Conservation (phyloP, 176 grass and related monocot genomes). For the Metroxylon sagu region DNA sequence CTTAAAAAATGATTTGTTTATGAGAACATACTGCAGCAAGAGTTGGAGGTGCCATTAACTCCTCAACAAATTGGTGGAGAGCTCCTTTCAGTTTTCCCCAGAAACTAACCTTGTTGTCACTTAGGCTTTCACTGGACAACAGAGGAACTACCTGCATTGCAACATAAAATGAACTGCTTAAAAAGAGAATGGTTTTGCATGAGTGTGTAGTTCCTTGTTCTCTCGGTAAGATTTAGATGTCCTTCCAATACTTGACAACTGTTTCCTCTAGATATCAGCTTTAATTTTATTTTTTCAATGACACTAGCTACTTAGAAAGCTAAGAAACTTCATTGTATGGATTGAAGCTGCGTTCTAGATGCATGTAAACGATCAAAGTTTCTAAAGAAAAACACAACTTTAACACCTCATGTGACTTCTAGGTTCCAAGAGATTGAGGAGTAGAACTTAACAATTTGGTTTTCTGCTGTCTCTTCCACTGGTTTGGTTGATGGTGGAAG, state of each 20-base stretch:
- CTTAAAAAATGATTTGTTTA: background rate
- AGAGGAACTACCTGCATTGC: conserved; percentile 49
- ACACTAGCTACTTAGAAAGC: too few species aligned
- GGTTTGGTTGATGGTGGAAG: conserved; percentile 28
- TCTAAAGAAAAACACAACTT: too few species aligned
- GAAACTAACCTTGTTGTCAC: conserved; percentile 27
- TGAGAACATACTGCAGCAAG: conserved; percentile 45
- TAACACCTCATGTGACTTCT: background rate
- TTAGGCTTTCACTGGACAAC: conserved; percentile 27
- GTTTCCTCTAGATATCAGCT: too few species aligned
- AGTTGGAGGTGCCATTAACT: conserved; percentile 72
- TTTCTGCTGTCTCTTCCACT: conserved; percentile 23
- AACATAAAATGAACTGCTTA: conserved; percentile 10
- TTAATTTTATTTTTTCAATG: too few species aligned
- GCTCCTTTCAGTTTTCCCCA: conserved; percentile 44
- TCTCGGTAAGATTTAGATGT: background rate
- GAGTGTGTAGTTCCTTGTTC: background rate
- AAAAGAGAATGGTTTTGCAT: background rate
- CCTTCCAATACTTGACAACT: too few species aligned
- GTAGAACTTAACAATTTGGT: conserved; percentile 47
- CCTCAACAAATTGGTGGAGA: conserved; percentile 42
- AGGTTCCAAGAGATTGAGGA: background rate
- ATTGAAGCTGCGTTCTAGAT: too few species aligned
- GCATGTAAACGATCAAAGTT: too few species aligned
- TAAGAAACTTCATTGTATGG: too few species aligned